Base-by-base conservation (phyloP, 1,284 basidiomycete genomes). In the Pterulicium gracile region DNA sequence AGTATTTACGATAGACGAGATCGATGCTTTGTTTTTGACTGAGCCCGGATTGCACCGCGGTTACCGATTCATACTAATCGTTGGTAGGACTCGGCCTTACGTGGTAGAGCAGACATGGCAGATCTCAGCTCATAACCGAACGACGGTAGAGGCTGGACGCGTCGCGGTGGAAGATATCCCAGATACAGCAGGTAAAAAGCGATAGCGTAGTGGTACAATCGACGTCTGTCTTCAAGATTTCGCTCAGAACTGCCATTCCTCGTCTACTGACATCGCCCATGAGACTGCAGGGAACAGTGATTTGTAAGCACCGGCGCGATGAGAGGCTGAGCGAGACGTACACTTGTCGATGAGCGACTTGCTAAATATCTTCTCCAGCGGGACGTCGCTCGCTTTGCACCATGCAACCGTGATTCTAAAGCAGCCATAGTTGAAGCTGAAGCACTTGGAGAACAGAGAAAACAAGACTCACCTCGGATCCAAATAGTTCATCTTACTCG, bases 401-500 rank as follows among this genome's bases (percentile, higher is more conserved):
- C 88, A 91, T 0, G 84, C 78, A 27, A 79, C 77, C 1, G 88
- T 89, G 49, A 91, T 91, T 50, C 87, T 88, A n/a, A 19, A 49
- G 50, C 18, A 48, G 45, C 47, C 17, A 24, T 19, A n/a, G n/a
- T 20, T 54, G 44, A 59, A 51, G 49, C 46, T 49, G 42, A 50
- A 46, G 19, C 42, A 41, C 23, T 34, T 42, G 21, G 39, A 49
- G 42, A 3, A 51, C 24, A 44, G 47, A 47, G 35, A 19, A 17
- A 36, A 22, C 43, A 23, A 50, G 45, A 60, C 58, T 44, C 50
- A 86, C 86, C 85, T 79, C 54, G 92, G 92, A 64, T 95, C 92
- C 52, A 90, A 63, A 58, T 90, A 90, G 57, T 92, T 92, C 61
- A 85, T 89, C 75, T 88, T 88, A 84, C 85, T 94, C 46, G 93